Percentiles rank a stretch among this genome's conserved stretches.
phyloP scores from a whole-genome alignment of 495 filamentous ascomycete species.

The Hyaloscypha variabilis region DNA sequence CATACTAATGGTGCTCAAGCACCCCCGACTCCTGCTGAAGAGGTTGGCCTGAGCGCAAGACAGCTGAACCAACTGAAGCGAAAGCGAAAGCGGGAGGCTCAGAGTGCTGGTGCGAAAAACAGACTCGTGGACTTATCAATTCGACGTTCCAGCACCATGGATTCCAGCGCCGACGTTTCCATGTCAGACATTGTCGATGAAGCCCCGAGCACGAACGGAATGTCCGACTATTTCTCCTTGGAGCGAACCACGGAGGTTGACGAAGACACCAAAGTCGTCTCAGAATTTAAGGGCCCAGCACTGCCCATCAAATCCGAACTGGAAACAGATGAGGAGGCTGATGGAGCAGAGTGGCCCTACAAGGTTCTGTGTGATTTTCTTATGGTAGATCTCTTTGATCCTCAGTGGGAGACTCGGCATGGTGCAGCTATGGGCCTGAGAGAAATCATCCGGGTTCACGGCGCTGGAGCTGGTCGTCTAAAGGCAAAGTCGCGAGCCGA shows the following conservation, averaged over 20 bases:
- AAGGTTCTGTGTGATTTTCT: slow-evolving; percentile 93
- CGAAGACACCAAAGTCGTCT: slow-evolving; percentile 89
- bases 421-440: slow-evolving; percentile 94
- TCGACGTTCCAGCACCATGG: slow-evolving; percentile 65
- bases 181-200: slow-evolving; percentile 70
- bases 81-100: slow-evolving; percentile 82
- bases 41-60: slow-evolving; percentile 73
- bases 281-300: slow-evolving; percentile 87
- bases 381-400: slow-evolving; percentile 89
- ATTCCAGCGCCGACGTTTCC: slow-evolving; percentile 51
- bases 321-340: slow-evolving; percentile 68
- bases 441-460: slow-evolving; percentile 90
- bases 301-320: slow-evolving; percentile 64
- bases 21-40: slow-evolving; percentile 20
- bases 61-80: slow-evolving; percentile 94
- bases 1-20: slow-evolving; percentile 14
- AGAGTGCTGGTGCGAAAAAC: slow-evolving; percentile 82
- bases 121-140: slow-evolving; percentile 83
- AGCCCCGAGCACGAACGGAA: slow-evolving; percentile 45
- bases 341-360: slow-evolving; percentile 90
- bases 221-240: slow-evolving; percentile 82
- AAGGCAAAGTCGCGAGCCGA: slow-evolving; percentile 68
- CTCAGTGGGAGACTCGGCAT: slow-evolving; percentile 95
- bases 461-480: slow-evolving; percentile 82
- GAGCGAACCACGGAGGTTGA: slow-evolving; percentile 72